Base-by-base conservation (phyloP, 2,329 filamentous ascomycete species). In the Aphanoascus verrucosus region DNA sequence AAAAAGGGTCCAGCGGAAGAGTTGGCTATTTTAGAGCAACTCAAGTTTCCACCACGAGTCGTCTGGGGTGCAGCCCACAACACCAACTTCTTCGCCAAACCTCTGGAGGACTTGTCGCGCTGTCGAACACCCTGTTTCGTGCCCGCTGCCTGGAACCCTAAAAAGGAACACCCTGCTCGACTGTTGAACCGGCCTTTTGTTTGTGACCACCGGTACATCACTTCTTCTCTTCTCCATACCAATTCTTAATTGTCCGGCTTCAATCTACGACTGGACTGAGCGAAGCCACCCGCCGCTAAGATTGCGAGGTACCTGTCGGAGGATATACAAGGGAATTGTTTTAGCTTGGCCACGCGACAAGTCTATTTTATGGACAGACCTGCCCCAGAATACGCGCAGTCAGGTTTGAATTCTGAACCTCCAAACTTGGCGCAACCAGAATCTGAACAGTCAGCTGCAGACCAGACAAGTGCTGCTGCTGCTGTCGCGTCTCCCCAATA, bases 381-480 rank as follows among this genome's bases (percentile, higher is more conserved):
- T 78, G 78, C 81, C 68, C 73, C 83, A 75, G 85, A 88, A 72
- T 89, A 86, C 76, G 81, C 84, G 81, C 85, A 88, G 81, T 82
- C 85, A 88, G 85, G 85, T 88, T 88, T 87, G 85, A 83, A 68
- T 78, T 67, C 65, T 69, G 76, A 77, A 69, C 76, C 77, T 71
- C 67, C 72, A 73, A 69, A 73, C 58, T 77, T 77, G 60, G 57
- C 63, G 64, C 73, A 75, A 68, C 67, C 80, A 74, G 80, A 84
- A 78, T 90, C 88, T 89, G 88, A 94, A 85, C 83, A 79, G 71
- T 81, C 84, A 71, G 75, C 75, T 75, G 82, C 86, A 93, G 90
- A 94, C 85, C 87, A 88, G 79, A 79, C 85, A 74, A 87, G 89
- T 86, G 85, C 86, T 85, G 52, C 55, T 31, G 55, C 52, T 49